Evolutionary conservation across 352 stramenopile genomes (phyloP), one percentile per base, ranked within the genome.

Genomic region (Globisporangium okanoganense): DNA sequence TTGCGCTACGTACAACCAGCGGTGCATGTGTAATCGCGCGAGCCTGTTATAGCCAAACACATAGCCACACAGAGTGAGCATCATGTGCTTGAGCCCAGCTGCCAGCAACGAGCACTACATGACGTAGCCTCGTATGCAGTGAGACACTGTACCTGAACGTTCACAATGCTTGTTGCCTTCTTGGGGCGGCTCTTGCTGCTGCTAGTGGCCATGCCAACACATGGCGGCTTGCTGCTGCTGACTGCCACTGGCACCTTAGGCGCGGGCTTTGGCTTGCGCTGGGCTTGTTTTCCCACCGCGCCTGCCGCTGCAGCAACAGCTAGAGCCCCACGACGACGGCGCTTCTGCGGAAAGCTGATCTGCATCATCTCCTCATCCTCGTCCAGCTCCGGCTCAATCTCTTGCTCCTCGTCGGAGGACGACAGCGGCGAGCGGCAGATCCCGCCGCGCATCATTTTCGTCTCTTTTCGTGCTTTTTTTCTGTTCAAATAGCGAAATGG

Each of bases 401-500:
- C 33, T 14, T 29, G 10, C 35, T 36, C 61, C 36, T 85, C 78
- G 45, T 84, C 76, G 29, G 57, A 62, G 0, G 78, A 87, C 33
- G 78, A 87, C 18, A 79, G 48, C 27, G 78, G 78, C 13, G 78
- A 87, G 65, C 67, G 71, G 50, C 78, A 87, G 38, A 82, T 63
- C 5, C 67, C 74, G 18, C 52, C 59, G 59, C 48, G 45, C 25
- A 40, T 47, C 44, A 56, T 60, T 66, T 66, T 78, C 20, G 52
- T 64, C 61, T 56, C 48, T 41, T 18, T 18, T 51, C n/a, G n/a
- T n/a, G n/a, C n/a, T 31, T 50, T 56, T 56, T 55, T 45, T 33
- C 5, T 13, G 31, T 57, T 57, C 50, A 57, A 57, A 57, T 57
- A 45, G 31, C 31, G 3, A 56, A 56, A 33, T 52, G 50, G 50